Evolutionary conservation across 441 rosid species (phyloP), one percentile per base, ranked within the genome.

Genomic region (Gossypium davidsonii): DNA sequence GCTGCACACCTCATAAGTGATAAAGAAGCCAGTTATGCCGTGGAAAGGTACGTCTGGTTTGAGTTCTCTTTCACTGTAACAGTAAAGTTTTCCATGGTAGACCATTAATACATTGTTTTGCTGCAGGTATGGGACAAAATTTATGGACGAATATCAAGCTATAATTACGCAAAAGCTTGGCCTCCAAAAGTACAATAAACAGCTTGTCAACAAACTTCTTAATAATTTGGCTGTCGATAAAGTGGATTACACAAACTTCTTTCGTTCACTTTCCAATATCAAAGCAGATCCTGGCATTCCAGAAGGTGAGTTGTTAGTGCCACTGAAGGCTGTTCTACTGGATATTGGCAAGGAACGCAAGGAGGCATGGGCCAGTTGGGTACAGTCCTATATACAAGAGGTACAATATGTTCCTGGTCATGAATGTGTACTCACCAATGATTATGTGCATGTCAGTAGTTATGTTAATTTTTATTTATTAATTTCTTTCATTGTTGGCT

Each of bases 171-270:
- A 70, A 79, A 95, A 95, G 84, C 94, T 95, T 57, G 99, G 99
- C 66, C 92, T 95, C 6, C 82, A 92, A 44, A 95, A 91, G 80
- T 95, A 95, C 86, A 93, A 90, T 79, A 92, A 95, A 77, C 94
- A 91, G 48, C 79, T 95, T 79, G 88, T 92, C 23, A 73, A 91
- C 64, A 91, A 88, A 77, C 96, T 95, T 67, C 90, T 95, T 42
- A 91, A 86, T 77, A 92, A 93, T 80, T 87, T 95, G 97, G 94
- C 99, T 25, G 95, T 95, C 21, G 99, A 95, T 78, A 95, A 95
- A 84, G 98, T 95, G 76, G 99, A 95, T 80, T 92, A 92, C 83
- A 95, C 99, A 52, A 92, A 95, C 75, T 90, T 92, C 87, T 95
- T 91, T 80, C 91, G 98, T 71, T 79, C 78, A 53, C 92, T 95